Evolutionary conservation across 805 yeast species (phyloP), one percentile per base, ranked within the genome.

Genomic region (Wickerhamiella allomyrinae): DNA sequence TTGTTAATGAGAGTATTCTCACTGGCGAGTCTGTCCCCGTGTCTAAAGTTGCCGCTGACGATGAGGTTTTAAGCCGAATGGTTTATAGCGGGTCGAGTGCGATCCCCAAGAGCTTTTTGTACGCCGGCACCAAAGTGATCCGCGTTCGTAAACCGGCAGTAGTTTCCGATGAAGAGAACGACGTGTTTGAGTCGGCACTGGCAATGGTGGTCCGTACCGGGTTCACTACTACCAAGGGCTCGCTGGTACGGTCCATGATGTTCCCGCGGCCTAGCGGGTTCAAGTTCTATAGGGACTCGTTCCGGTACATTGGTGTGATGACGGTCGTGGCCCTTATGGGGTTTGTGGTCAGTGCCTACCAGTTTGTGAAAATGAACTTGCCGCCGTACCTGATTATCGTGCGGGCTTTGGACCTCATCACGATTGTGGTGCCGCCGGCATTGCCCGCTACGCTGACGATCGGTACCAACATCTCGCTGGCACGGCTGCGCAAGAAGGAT

Each of bases 11-110:
- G 57, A 82, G 96, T 5, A 91, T 91, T 95, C 69, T 91, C 17
- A 91, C 99, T 0, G 99, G 99, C 31, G 99, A 91, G 59, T 85
- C 95, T 41, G 96, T 91, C 1, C 98, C 99, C 0, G 95, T 91
- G 2, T 74, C 95, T 0, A 91, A 91, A 58, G 47, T 67, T 9
- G 71, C 82, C 2, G 84, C 91, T 1, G 62, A 69, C 1, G 68
- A 71, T 13, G 86, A 77, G 7, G 68, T 77, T 0, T 71, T 85
- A 31, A 61, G 61, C n/a, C 65, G 66, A 17, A 58, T 83, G 39
- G 65, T 74, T 2, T 67, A 67, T n/a, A 78, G 76, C 50, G 57
- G 54, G 5, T 29, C 45, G n/a, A 21, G 11, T 11, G 29, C 39
- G 5, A 33, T 47, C 41, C 37, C 31, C 37, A 56, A 43, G 39